Percentiles rank a stretch among this genome's conserved stretches.
Conservation (phyloP, 1,139 yeast species). For the Nakaseomyces glabratus region DNA sequence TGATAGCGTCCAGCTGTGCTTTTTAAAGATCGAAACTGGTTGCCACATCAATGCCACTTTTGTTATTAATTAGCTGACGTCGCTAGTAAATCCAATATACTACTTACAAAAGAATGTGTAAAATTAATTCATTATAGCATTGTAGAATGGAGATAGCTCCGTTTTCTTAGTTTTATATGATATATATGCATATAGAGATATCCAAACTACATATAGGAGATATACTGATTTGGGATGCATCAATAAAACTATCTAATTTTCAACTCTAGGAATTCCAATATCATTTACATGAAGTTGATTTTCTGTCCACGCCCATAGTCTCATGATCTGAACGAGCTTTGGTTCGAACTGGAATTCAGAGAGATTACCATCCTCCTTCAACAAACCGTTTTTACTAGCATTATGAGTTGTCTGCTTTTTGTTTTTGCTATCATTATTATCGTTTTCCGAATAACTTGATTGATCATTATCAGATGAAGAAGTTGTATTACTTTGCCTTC, state of each 20-base stretch:
- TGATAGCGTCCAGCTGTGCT: conserved; percentile 48
- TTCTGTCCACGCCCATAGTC: conserved; percentile 55
- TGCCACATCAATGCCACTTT: conserved; percentile 6
- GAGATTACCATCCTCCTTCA: conserved; percentile 2
- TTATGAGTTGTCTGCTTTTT: background rate
- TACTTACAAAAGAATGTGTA: too few relatives aligned
- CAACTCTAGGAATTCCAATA: conserved; percentile 33
- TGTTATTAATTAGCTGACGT: conserved; percentile 3
- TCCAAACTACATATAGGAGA: background rate
- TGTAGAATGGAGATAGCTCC: too few relatives aligned
- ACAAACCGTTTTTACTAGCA: background rate
- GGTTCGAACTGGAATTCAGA: conserved; percentile 29
- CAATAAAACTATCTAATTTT: conserved; percentile 11
- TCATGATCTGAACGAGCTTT: conserved; percentile 46
- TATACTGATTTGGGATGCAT: background rate
- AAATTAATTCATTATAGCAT: too few relatives aligned
- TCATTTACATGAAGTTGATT: conserved; percentile 39
- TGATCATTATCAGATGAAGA: background rate
- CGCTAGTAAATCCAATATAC: too few relatives aligned
- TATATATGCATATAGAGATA: conserved; percentile 6
- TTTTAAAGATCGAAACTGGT: conserved; percentile 60
- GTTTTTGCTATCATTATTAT: background rate
- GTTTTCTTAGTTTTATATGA: too few relatives aligned
- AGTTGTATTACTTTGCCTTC: conserved; percentile 1
- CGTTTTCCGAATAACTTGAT: background rate